Conservation (phyloP, 805 yeast species). For the Yarrowia osloensis region DNA sequence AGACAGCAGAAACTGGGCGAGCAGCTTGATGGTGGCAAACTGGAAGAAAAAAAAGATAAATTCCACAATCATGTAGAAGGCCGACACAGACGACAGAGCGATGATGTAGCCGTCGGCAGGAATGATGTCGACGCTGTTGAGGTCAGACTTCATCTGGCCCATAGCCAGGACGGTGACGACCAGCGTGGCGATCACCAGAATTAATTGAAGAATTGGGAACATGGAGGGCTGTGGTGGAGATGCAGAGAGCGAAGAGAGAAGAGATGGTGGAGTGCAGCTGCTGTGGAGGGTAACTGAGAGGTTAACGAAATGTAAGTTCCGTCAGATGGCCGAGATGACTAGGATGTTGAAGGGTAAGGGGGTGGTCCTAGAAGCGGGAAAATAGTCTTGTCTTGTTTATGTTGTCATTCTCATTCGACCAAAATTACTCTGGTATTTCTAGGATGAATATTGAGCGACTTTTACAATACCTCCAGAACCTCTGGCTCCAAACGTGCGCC, state of each 20-base stretch:
- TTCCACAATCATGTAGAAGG: neutral
- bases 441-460: neutral
- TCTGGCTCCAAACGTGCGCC: constrained; percentile 1
- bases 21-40: no score
- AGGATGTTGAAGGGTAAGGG: neutral
- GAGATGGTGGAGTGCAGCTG: neutral
- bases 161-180: neutral
- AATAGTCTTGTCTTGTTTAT: no score
- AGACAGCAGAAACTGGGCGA: neutral
- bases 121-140: neutral
- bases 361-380: neutral
- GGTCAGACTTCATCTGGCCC: neutral
- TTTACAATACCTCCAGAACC: neutral
- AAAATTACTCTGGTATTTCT: no score
- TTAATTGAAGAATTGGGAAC: neutral
- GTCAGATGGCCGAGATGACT: neutral
- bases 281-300: neutral
- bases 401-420: no score
- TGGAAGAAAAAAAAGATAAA: no score
- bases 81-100: neutral
- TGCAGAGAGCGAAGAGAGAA: neutral
- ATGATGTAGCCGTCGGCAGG: constrained; percentile 1
- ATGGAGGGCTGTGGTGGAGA: neutral
- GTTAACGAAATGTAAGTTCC: neutral
- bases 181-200: neutral